Base-by-base conservation (phyloP, 768 basidiomycete genomes). In the Lentinula edodes region DNA sequence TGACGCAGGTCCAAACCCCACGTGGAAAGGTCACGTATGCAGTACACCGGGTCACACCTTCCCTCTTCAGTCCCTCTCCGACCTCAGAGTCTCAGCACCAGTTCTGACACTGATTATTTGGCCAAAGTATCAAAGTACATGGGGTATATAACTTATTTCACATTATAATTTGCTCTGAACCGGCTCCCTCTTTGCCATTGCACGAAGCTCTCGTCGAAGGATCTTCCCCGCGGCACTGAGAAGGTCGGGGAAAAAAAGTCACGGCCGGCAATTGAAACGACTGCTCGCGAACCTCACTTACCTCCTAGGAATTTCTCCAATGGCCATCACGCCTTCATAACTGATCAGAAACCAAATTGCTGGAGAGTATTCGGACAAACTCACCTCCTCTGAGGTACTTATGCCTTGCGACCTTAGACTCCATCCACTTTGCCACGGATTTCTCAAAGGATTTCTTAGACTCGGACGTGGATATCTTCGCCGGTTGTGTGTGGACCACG, bases 191-290 rank as follows among this genome's bases (percentile, higher is more conserved):
- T 86, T 86, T 0, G 87, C 89, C 51, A 77, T 73, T 3, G 87
- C 89, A 10, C 91, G 81, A 46, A 95, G 76, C 64, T 93, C 83
- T 28, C 90, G 82, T 50, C 93, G 80, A 36, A 95, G 72, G 67
- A 97, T 97, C 74, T 96, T 95, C 2, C 94, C 94, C 58, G 91
- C 83, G 36, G 92, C 86, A 66, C 91, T 93, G 63, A 63, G 54
- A 60, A 42, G 28, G 23, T 18, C 23, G 41, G 3, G 28, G 3
- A 3, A 28, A 28, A 28, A 28, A 28, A 28, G 28, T 28, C 28
- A 28, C 28, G 28, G 28, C 28, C 45, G 6, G 28, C 51, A 28
- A 41, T 13, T 38, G n/a, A 28, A 38, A 28, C 41, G 1, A 16
- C 16, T 46, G 35, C 48, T 16, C 32, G 7, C 52, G 23, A 5